These are phyloP conservation scores for Thielaviopsis ethacetica DNA, from an alignment of 2,329 filamentous ascomycete genomes.

Conservation along the genomic window DNA sequence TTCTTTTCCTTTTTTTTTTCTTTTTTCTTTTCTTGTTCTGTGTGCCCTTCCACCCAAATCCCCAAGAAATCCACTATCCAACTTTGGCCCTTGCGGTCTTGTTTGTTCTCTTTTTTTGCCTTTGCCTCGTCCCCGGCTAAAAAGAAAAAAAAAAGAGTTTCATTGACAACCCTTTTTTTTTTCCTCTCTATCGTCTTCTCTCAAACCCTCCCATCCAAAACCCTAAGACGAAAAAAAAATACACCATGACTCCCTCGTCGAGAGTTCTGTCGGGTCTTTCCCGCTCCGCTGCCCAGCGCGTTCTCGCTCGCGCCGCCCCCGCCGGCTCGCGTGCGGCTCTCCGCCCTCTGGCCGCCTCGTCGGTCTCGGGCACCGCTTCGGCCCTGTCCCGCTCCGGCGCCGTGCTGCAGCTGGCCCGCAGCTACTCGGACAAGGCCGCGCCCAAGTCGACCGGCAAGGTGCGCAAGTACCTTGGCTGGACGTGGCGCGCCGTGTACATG, in stretches of 20 bases:
- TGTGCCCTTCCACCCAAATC: constrained; percentile 6
- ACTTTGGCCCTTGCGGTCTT: constrained; percentile 4
- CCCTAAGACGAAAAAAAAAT: background rate
- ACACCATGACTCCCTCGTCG: constrained; percentile 28
- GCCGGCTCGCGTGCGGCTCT: constrained; percentile 11
- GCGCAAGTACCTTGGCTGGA: constrained; percentile 54
- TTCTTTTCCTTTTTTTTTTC: constrained; percentile 5
- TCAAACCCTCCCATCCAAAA: constrained; percentile 1
- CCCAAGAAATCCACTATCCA: background rate
- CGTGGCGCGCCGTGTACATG: constrained; percentile 71
- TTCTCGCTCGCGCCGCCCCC: constrained; percentile 6
- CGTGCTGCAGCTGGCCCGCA: constrained; percentile 14
- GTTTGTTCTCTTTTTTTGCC: constrained; percentile 14
- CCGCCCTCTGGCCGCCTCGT: constrained; percentile 18
- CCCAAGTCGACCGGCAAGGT: constrained; percentile 41
- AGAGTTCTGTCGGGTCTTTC: constrained; percentile 23
- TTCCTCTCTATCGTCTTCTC: constrained; percentile 12
- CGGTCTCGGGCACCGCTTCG: constrained; percentile 13
- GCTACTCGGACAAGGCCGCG: constrained; percentile 32
- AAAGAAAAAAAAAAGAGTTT: constrained; percentile 2
- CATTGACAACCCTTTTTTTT: constrained; percentile 5
- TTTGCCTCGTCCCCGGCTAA: constrained; percentile 5
- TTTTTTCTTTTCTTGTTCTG: background rate
- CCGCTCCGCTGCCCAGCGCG: constrained; percentile 13
- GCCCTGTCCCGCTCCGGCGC: constrained; percentile 13